Evolutionary conservation across 257 asterid species (phyloP).

Genomic region (Solanum appendiculatum): DNA sequence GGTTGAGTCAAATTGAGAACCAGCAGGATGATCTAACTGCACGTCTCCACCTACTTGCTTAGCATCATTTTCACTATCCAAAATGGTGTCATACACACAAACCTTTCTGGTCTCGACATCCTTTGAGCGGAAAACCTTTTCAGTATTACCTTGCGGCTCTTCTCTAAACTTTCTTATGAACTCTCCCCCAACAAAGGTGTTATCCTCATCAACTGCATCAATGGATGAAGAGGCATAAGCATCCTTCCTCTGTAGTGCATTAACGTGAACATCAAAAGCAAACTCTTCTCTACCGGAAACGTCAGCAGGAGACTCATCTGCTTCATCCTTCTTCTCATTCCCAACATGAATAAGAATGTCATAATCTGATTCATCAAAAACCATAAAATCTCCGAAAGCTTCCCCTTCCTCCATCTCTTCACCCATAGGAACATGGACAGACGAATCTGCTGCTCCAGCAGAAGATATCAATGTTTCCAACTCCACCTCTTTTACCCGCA

Average conservation of each 20-base stretch:
- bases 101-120: constrained; percentile 11
- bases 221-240: constrained; percentile 9
- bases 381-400: constrained; percentile 45
- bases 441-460: constrained; percentile 22
- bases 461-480: constrained; percentile 44
- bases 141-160: constrained; percentile 16
- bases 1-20: constrained; percentile 16
- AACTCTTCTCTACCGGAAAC: constrained; percentile 10
- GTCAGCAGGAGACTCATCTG: constrained; percentile 18
- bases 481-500: constrained; percentile 64
- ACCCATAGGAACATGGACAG: constrained; percentile 19
- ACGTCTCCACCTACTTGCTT: constrained; percentile 1
- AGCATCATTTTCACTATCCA: constrained; percentile 1
- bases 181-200: constrained; percentile 18
- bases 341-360: constrained; percentile 26
- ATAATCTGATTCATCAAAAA: constrained; percentile 19
- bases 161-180: constrained; percentile 4
- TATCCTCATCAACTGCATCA: constrained; percentile 6
- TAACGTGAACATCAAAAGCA: constrained; percentile 13
- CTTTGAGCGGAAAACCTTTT: constrained; percentile 10
- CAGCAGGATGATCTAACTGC: constrained; percentile 2
- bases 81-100: not conserved
- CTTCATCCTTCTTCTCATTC: constrained; percentile 17
- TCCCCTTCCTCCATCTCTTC: constrained; percentile 77
- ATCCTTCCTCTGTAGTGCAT: constrained; percentile 2